Conservation (phyloP, 2,329 filamentous ascomycete species). For the Emergomyces pasteurianus region DNA sequence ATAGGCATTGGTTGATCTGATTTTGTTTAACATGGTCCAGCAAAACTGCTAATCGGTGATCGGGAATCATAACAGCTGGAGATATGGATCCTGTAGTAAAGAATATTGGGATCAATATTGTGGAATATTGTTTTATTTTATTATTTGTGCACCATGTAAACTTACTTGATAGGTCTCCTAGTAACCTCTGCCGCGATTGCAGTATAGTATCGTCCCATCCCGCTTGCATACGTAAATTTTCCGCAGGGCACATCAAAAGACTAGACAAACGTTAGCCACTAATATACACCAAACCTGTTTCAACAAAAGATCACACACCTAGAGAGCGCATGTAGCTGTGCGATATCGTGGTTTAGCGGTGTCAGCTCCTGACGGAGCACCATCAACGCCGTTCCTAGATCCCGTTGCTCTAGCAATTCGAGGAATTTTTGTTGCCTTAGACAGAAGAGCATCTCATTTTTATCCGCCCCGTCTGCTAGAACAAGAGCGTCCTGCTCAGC, state of each 20-base stretch:
- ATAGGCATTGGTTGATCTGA: conserved; percentile 74
- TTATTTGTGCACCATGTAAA: conserved; percentile 7
- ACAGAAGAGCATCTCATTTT: conserved; percentile 71
- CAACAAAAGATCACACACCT: conserved; percentile 37
- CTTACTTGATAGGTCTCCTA: conserved; percentile 76
- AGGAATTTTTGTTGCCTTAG: conserved; percentile 90
- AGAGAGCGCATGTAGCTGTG: conserved; percentile 69
- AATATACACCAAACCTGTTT: not conserved
- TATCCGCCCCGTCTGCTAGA: conserved; percentile 62
- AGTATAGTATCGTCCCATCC: conserved; percentile 75
- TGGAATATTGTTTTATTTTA: not conserved
- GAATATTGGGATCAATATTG: conserved; percentile 11
- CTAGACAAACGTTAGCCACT: conserved; percentile 31
- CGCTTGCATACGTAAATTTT: conserved; percentile 64
- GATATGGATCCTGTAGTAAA: conserved; percentile 63
- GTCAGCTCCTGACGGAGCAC: conserved; percentile 84
- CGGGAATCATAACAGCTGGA: conserved; percentile 91
- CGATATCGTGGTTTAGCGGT: conserved; percentile 67
- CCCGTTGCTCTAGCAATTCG: conserved; percentile 68
- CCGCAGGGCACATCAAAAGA: conserved; percentile 76
- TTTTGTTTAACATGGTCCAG: conserved; percentile 71
- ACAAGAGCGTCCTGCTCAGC: conserved; percentile 48
- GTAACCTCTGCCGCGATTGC: conserved; percentile 58
- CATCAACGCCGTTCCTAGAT: conserved; percentile 60
- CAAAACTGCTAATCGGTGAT: conserved; percentile 71